Evolutionary conservation across 768 basidiomycete species (phyloP), one percentile per base, ranked within the genome.

Genomic region (Gloeostereum incarnatum): DNA sequence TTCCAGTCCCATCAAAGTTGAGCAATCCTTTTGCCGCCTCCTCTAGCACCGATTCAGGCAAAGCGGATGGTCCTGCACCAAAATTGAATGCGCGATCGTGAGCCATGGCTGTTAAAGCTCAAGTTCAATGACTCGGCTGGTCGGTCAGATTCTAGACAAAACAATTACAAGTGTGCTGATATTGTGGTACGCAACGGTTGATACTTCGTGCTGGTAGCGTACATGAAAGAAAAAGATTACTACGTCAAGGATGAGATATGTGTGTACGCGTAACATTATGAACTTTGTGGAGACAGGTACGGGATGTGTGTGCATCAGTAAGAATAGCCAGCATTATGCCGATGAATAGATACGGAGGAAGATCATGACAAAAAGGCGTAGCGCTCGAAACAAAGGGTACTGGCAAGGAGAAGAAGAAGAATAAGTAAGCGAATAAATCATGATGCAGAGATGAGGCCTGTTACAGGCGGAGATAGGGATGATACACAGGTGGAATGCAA

Each of bases 61-160:
- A 69, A 0, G 87, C 82, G 14, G 92, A 96, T 11, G 96, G 96
- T 1, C 96, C 96, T 36, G 96, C 83, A 36, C 90, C 87, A 58
- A 98, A 90, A 67, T 99, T 97, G 54, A 84, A 73, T 24, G 78
- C 70, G 38, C 90, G 71, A 38, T 53, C 38, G 42, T 65, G 53
- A 13, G 69, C 38, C 66, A 68, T 68, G 45, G 43, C 39, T 4
- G 19, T 4, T n/a, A 20, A 3, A 29, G 26, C 14, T 29, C 26
- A 14, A 29, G 26, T 29, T 14, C 8, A 14, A 29, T 29, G 26
- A 8, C 8, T 29, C 9, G 26, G 14, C 14, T 29, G 26, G 9
- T 29, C 14, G 8, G 14, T 8, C 26, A 14, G 14, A 8, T 29
- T 8, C 14, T 29, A 8, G 26, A 29, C 26, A 29, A 14, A 29